These are phyloP conservation scores for Talaromyces sp. DNA, from an alignment of 2,329 filamentous ascomycete genomes.

Conservation along the genomic window DNA sequence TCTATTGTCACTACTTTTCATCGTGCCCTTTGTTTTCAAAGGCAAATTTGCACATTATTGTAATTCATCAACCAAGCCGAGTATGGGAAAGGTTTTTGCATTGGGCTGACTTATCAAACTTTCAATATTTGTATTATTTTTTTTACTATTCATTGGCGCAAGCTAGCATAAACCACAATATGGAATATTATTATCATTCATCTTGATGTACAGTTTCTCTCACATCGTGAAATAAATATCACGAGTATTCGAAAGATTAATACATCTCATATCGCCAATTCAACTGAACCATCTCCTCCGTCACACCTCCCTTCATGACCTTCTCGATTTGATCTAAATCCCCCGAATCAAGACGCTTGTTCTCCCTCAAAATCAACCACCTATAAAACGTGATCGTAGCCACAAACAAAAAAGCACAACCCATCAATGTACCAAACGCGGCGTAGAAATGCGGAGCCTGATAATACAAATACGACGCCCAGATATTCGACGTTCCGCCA, in stretches of 20 bases:
- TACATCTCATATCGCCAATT: conserved; percentile 47
- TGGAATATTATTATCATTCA: not conserved
- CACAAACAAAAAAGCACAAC: conserved; percentile 27
- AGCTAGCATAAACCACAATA: not conserved
- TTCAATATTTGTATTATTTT: conserved; percentile 1
- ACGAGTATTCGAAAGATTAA: not conserved
- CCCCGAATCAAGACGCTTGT: conserved; percentile 38
- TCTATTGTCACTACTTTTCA: not conserved
- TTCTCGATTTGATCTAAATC: conserved; percentile 37
- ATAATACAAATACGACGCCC: not conserved
- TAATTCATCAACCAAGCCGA: conserved; percentile 4
- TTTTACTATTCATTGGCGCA: not conserved
- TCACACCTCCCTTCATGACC: conserved; percentile 42
- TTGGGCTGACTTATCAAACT: not conserved
- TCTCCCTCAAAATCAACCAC: conserved; percentile 39
- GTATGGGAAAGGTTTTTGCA: conserved; percentile 6
- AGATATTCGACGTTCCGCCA: conserved; percentile 28
- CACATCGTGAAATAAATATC: too few relatives aligned
- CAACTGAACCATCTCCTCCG: conserved; percentile 43
- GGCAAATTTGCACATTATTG: conserved; percentile 1
- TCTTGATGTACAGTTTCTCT: too few relatives aligned
- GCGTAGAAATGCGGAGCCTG: not conserved
- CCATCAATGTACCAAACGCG: conserved; percentile 22
- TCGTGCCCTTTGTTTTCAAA: not conserved
- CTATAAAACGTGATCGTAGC: conserved; percentile 34